Evolutionary conservation across 1,139 yeast genomes (phyloP).

Genomic region (Kodamaea suecica): DNA sequence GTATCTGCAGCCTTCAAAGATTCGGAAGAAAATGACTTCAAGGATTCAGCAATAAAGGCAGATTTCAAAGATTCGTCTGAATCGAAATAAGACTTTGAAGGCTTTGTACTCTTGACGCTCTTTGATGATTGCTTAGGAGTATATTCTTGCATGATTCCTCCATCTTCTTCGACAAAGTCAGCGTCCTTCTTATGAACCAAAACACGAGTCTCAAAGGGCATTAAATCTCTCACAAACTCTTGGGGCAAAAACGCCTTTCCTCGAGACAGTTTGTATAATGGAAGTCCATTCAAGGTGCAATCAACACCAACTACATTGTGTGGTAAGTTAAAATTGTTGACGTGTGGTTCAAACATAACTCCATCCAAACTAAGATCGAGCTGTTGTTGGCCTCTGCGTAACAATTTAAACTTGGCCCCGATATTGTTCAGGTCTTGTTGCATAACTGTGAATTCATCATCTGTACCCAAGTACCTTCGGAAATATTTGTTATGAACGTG

Average conservation of each 20-base stretch:
- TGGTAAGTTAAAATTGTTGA: slow-evolving; percentile 32
- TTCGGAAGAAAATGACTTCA: too few relatives aligned
- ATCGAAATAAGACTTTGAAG: too few relatives aligned
- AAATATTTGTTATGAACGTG: slow-evolving; percentile 40
- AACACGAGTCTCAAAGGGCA: slow-evolving; percentile 30
- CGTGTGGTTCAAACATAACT: slow-evolving; percentile 27
- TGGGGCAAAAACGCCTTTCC: slow-evolving; percentile 24
- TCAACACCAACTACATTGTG: slow-evolving; percentile 48
- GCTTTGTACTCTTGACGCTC: neutral
- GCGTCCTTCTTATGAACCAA: slow-evolving; percentile 39
- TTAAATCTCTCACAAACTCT: slow-evolving; percentile 43
- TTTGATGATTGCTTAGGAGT: neutral
- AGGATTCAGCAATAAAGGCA: neutral
- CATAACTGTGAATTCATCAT: slow-evolving; percentile 32
- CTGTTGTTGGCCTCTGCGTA: slow-evolving; percentile 31
- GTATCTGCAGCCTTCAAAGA: too few relatives aligned
- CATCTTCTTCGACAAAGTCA: slow-evolving; percentile 33
- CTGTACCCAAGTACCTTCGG: slow-evolving; percentile 30
- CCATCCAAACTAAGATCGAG: slow-evolving; percentile 18
- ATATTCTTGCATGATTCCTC: slow-evolving; percentile 4
- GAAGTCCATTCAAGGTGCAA: slow-evolving; percentile 39
- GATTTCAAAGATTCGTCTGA: too few relatives aligned
- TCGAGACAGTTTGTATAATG: slow-evolving; percentile 24
- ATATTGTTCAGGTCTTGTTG: slow-evolving; percentile 40
- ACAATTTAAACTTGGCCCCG: slow-evolving; percentile 32